Base-by-base conservation (phyloP, 2,329 filamentous ascomycete species). In the Fusarium avenaceum region DNA sequence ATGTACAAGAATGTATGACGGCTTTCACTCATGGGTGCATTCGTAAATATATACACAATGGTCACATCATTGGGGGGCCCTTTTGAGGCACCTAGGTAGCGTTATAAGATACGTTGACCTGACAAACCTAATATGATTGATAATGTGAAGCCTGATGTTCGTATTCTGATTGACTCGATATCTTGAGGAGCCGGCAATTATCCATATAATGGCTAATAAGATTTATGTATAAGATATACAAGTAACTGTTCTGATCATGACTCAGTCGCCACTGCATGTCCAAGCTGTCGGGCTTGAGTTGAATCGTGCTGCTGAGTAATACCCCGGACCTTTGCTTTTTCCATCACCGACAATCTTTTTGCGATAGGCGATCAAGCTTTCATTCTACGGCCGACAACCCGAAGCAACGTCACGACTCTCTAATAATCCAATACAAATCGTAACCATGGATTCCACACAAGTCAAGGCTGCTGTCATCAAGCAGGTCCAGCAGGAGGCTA, bases 391-490 rank as follows among this genome's bases (percentile, higher is more conserved):
- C 51, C 50, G 46, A 19, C 35, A 38, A 54, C 50, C 52, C 44
- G 52, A 42, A 53, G 30, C 44, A 60, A 71, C 53, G 56, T 69
- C 61, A 70, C 70, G 52, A 65, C 56, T 63, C 49, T 57, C 49
- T 48, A 22, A 22, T 32, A 35, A 58, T 39, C 59, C 7, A 51
- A 46, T 10, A 70, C 73, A 54, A 64, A 63, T 69, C 67, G 67
- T 72, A 69, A 77, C 70, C 59, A 89, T 89, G 87, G 85, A 88
- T 65, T 89, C 87, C 76, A 84, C 82, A 69, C 76, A 80, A 55
- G 80, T 86, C 77, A 90, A 88, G 82, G 81, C 85, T 80, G 84
- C 82, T 77, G 85, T 92, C 60, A 87, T 91, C 76, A 84, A 87
- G 79, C 87, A 91, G 78, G 82, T 92, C 68, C 85, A 86, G 76